Percentiles rank a stretch among this genome's conserved stretches.
phyloP scores from a whole-genome alignment of 164 flowering plant genomes.

The Stephania japonica region DNA sequence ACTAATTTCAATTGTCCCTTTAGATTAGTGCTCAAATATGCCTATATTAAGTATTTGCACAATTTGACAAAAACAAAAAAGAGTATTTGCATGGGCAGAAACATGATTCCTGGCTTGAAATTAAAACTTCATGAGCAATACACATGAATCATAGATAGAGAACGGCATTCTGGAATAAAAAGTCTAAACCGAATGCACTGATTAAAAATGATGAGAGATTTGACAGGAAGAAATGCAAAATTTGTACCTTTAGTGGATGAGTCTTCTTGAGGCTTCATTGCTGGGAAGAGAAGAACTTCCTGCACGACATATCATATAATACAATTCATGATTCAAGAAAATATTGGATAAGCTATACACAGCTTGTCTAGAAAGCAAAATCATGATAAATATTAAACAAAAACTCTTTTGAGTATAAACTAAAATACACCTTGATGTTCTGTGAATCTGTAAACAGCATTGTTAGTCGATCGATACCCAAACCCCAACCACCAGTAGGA shows the following conservation, averaged over 20 bases:
- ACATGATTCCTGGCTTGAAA: not conserved
- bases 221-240: not conserved
- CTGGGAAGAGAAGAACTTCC: conserved; percentile 92
- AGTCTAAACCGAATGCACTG: no score
- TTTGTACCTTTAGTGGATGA: conserved; percentile 42
- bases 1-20: not conserved
- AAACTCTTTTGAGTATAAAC: not conserved
- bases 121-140: not conserved
- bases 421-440: conserved; percentile 69
- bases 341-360: not conserved
- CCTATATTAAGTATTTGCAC: not conserved
- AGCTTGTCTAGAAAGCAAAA: not conserved
- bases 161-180: no score
- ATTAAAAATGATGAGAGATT: not conserved
- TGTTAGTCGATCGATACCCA: conserved; percentile 87
- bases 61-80: not conserved
- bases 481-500: conserved; percentile 97
- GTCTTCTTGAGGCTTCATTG: conserved; percentile 93
- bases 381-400: not conserved
- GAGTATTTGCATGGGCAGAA: no score
- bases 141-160: no score
- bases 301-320: conserved; percentile 19
- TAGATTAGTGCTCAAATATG: not conserved
- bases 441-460: conserved; percentile 93
- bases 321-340: not conserved